These are phyloP conservation scores for Debaryomycetaceae sp. DNA, from an alignment of 1,139 yeast species.

Conservation along the genomic window DNA sequence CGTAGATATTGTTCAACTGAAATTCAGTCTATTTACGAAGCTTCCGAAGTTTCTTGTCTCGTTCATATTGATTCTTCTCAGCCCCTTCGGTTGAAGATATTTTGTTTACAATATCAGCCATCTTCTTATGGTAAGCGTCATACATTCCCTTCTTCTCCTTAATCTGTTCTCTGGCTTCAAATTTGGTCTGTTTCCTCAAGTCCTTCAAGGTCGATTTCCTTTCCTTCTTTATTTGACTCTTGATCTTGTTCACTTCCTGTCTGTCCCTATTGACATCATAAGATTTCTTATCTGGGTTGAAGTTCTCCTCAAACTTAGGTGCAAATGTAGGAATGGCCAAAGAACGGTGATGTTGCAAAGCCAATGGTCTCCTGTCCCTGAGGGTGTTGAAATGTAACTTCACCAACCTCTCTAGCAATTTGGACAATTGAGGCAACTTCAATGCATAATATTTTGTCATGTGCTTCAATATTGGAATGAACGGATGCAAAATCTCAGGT, in stretches of 20 bases:
- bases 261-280: constrained; percentile 80
- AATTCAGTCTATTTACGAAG: constrained; percentile 13
- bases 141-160: constrained; percentile 71
- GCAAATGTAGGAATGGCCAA: constrained; percentile 80
- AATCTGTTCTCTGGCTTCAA: constrained; percentile 83
- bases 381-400: constrained; percentile 39
- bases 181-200: constrained; percentile 82
- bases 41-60: constrained; percentile 72
- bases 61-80: constrained; percentile 85
- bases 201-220: constrained; percentile 85
- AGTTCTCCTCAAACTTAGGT: constrained; percentile 94
- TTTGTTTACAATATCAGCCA: constrained; percentile 81
- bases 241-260: constrained; percentile 79
- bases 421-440: constrained; percentile 21
- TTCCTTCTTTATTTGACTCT: constrained; percentile 85
- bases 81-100: constrained; percentile 93
- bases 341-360: constrained; percentile 85
- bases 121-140: constrained; percentile 80
- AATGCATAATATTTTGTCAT: constrained; percentile 32
- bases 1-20: too few relatives aligned
- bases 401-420: constrained; percentile 41
- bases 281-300: constrained; percentile 91
- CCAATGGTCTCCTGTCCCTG: constrained; percentile 63
- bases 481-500: constrained; percentile 51
- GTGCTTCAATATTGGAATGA: constrained; percentile 34